Evolutionary conservation across 352 stramenopile genomes (phyloP), one percentile per base, ranked within the genome.

Genomic region (Phytophthora kernoviae): DNA sequence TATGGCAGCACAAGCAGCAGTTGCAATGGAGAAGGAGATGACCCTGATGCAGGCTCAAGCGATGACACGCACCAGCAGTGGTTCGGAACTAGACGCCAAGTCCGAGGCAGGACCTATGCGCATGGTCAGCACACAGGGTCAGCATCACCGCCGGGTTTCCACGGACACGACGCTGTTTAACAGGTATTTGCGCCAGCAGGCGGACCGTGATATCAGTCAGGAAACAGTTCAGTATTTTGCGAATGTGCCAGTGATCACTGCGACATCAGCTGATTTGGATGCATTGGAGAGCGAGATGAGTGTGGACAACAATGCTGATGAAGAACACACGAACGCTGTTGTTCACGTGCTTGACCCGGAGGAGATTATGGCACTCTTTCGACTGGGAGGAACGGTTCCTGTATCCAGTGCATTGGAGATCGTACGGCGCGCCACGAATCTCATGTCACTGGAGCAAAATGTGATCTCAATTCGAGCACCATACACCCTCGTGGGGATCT

Each of bases 401-500:
- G 76, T 84, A 0, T 64, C 75, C 15, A 69, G 59, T 30, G 79
- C 80, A 22, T 54, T 93, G 8, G 77, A 87, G 49, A 75, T 93
- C 17, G 54, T 91, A 50, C 69, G 77, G 56, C 72, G 55, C 11
- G 77, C 79, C 22, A 91, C 79, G 0, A 81, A 81, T 34, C 54
- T 86, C 21, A 81, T 93, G 75, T 68, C 65, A 15, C 56, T 83
- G 5, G 79, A 88, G 53, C 76, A 75, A 34, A 88, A 88, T 43
- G 76, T 88, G n/a, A 57, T 88, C 27, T 49, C 49, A 1, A 59
- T 86, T n/a, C 68, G 65, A 18, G 76, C 79, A 10, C 74, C 77
- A 37, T 81, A 69, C 56, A 86, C 76, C 37, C 65, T 88, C 8
- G 74, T 85, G 32, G 87, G 17, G 91, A 98, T 62, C 84, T 99